Evolutionary conservation across 129 eudicot genomes (phyloP).

Genomic region (Dittrichia graveolens): DNA sequence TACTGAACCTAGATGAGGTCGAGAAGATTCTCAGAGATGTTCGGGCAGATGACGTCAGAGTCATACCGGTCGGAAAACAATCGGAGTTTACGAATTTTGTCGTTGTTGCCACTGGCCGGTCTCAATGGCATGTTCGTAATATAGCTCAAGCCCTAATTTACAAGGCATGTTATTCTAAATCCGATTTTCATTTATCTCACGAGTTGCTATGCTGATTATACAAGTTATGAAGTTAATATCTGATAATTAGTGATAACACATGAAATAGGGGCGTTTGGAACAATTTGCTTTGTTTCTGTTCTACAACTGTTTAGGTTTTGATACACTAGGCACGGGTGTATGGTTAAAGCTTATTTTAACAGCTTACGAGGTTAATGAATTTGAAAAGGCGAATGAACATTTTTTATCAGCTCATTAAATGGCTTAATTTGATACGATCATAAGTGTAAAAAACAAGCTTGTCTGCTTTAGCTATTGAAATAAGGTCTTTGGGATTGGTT

Average conservation of each 20-base stretch:
- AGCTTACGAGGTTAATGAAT: too few species aligned
- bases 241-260: background rate
- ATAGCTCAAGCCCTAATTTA: conserved; percentile 88
- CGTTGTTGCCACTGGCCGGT: conserved; percentile 85
- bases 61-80: conserved; percentile 52
- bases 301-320: too few species aligned
- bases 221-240: too few species aligned
- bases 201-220: background rate
- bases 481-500: too few species aligned
- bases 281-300: background rate
- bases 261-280: background rate
- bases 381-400: too few species aligned
- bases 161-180: conserved; percentile 45
- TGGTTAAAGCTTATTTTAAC: too few species aligned
- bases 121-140: conserved; percentile 94
- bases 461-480: too few species aligned
- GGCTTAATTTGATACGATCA: too few species aligned
- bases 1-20: conserved; percentile 74
- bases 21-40: conserved; percentile 74
- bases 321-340: too few species aligned
- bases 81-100: conserved; percentile 61
- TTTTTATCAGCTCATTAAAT: too few species aligned
- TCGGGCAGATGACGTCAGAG: conserved; percentile 72
- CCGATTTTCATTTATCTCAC: background rate
- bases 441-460: too few species aligned